Base-by-base conservation (phyloP, 129 eudicot genomes). In the Chrysanthemum makinoi region DNA sequence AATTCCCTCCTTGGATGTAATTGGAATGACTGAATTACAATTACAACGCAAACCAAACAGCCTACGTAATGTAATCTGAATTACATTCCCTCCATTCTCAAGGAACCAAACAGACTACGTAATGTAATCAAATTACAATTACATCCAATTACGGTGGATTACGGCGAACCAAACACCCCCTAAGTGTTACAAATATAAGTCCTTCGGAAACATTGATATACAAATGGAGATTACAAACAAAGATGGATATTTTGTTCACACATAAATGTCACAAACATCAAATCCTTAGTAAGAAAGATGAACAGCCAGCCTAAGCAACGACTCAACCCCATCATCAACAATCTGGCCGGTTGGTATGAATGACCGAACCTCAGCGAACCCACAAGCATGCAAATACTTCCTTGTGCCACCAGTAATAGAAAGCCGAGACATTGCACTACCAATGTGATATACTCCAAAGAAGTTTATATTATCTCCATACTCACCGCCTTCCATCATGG, bases 401-500 rank as follows among this genome's bases (percentile, higher is more conserved):
- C 97, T 94, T 3, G 96, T 91, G 10, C 97, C 97, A 10, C 97
- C 97, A 0, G 96, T 91, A 35, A 91, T 77, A 6, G 97, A 30
- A 30, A 30, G 35, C 4, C 35, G 35, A 30, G 35, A 30, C 35
- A 30, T 30, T 30, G 39, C 39, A 15, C 96, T 89, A 18, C 96
- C 96, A 20, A 93, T 89, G 80, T 61, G 89, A 60, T 81, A 89
- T 17, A 93, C 95, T 5, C 98, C 98, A 52, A 87, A 93, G 74
- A 93, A 89, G 69, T 89, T 89, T 3, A 93, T 75, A 20, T 93
- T 89, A 59, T 93, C 98, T 7, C 96, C 98, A 52, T 86, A 91
- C 68, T 89, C 96, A 5, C 96, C 98, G 0, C 98, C 98, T 82
- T 91, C 98, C 76, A 89, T 79, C 90, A 93, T 67, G 2, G 96